These are phyloP conservation scores for Aechmea fasciata DNA, from an alignment of 176 grass and related monocot species.

Conservation along the genomic window DNA sequence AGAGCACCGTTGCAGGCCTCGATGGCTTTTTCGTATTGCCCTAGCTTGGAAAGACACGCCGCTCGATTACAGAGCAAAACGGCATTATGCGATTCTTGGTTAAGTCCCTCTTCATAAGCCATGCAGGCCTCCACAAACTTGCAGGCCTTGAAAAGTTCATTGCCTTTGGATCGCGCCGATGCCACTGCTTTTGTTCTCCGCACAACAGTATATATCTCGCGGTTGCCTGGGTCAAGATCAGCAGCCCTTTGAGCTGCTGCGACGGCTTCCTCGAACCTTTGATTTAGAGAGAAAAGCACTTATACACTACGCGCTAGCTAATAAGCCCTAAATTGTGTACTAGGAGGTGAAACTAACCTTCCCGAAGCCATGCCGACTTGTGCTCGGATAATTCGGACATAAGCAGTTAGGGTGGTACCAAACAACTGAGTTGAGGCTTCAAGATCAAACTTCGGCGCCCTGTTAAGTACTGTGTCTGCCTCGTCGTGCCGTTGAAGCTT, in stretches of 20 bases:
- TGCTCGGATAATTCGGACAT: conserved; percentile 51
- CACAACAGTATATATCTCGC: conserved; percentile 45
- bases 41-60: conserved; percentile 66
- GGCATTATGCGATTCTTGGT: conserved; percentile 40
- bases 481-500: conserved; percentile 72
- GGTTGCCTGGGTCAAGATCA: conserved; percentile 63
- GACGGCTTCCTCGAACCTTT: conserved; percentile 70
- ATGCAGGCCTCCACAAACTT: conserved; percentile 69
- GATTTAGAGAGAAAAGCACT: background rate
- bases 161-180: conserved; percentile 64
- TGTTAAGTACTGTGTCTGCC: conserved; percentile 36
- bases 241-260: conserved; percentile 49
- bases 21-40: conserved; percentile 68
- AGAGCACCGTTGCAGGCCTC: conserved; percentile 79
- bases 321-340: background rate
- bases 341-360: conserved; percentile 28
- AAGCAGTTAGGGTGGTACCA: conserved; percentile 54
- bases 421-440: conserved; percentile 65
- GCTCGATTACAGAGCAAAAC: conserved; percentile 89
- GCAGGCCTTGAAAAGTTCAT: conserved; percentile 71
- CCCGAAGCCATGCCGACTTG: conserved; percentile 80
- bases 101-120: conserved; percentile 60
- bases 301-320: background rate
- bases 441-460: conserved; percentile 45
- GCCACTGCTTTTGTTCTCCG: conserved; percentile 42